Conservation (phyloP, 2,329 filamentous ascomycete genomes). For the Hymenoscyphus infarciens region DNA sequence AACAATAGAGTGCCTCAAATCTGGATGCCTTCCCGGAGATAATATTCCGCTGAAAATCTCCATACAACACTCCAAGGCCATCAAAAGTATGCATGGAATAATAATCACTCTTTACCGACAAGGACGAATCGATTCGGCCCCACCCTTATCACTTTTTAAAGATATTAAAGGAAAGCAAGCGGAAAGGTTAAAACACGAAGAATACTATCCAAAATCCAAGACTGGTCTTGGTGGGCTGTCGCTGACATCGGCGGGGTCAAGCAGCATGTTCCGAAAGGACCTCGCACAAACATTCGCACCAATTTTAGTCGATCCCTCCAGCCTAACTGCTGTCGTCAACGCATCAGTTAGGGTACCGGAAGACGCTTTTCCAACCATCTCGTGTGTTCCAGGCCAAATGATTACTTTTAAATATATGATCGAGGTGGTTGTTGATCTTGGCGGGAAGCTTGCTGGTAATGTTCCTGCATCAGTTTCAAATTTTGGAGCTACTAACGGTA, state of each 20-base stretch:
- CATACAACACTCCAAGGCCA: conserved; percentile 81
- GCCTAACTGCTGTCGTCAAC: conserved; percentile 74
- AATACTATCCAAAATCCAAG: conserved; percentile 81
- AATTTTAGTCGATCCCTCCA: conserved; percentile 79
- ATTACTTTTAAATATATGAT: conserved; percentile 93
- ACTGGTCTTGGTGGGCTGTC: conserved; percentile 85
- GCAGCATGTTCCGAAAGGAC: conserved; percentile 93
- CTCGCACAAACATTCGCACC: conserved; percentile 84
- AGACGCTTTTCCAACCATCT: conserved; percentile 88
- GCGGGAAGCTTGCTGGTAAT: conserved; percentile 72
- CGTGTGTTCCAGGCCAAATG: conserved; percentile 84
- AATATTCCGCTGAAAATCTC: conserved; percentile 73
- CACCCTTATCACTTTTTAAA: conserved; percentile 49
- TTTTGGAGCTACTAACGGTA: conserved; percentile 14
- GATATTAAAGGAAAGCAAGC: conserved; percentile 56
- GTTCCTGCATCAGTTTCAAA: conserved; percentile 26
- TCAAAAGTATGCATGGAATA: conserved; percentile 88
- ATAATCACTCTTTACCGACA: conserved; percentile 91
- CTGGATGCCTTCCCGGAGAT: conserved; percentile 84
- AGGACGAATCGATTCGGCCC: conserved; percentile 79
- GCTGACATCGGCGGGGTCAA: conserved; percentile 79
- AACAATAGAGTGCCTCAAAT: conserved; percentile 75
- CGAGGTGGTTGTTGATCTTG: conserved; percentile 88
- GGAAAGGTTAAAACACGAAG: conserved; percentile 64
- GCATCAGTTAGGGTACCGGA: conserved; percentile 84